Conservation (phyloP, 257 asterid species). For the Dorcoceras hygrometricum region DNA sequence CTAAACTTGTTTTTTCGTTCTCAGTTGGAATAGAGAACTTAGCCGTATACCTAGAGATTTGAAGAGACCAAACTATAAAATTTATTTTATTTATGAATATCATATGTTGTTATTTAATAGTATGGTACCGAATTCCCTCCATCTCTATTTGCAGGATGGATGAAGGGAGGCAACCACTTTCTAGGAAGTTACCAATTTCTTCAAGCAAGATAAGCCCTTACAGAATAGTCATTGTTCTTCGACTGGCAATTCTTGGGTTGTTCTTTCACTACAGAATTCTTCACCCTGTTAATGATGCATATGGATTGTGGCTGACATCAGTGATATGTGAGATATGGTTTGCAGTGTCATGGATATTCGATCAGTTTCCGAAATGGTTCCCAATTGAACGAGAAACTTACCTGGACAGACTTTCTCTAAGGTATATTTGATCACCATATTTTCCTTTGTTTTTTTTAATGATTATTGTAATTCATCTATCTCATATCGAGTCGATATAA, state of each 20-base stretch:
- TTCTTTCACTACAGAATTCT: constrained; percentile 76
- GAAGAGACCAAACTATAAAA: too few relatives aligned
- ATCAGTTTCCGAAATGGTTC: constrained; percentile 81
- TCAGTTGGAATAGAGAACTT: too few relatives aligned
- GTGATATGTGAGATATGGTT: constrained; percentile 89
- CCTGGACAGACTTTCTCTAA: constrained; percentile 68
- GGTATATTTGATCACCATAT: constrained; percentile 32
- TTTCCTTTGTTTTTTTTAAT: background rate
- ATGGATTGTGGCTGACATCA: constrained; percentile 78
- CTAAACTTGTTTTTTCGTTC: too few relatives aligned
- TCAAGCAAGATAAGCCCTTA: constrained; percentile 82
- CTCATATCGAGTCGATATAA: background rate
- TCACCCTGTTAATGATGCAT: constrained; percentile 73
- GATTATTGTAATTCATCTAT: constrained; percentile 9
- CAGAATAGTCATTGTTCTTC: constrained; percentile 65
- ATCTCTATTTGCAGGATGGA: constrained; percentile 56
- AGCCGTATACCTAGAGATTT: too few relatives aligned
- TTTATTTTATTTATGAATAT: too few relatives aligned
- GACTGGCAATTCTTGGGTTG: constrained; percentile 61
- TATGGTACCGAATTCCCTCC: background rate
- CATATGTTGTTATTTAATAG: too few relatives aligned
- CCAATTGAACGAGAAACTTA: constrained; percentile 79
- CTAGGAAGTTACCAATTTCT: constrained; percentile 75
- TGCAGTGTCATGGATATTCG: constrained; percentile 85
- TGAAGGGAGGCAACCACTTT: constrained; percentile 89